Evolutionary conservation across 352 stramenopile genomes (phyloP).

Genomic region (Peronosclerospora sorghi): DNA sequence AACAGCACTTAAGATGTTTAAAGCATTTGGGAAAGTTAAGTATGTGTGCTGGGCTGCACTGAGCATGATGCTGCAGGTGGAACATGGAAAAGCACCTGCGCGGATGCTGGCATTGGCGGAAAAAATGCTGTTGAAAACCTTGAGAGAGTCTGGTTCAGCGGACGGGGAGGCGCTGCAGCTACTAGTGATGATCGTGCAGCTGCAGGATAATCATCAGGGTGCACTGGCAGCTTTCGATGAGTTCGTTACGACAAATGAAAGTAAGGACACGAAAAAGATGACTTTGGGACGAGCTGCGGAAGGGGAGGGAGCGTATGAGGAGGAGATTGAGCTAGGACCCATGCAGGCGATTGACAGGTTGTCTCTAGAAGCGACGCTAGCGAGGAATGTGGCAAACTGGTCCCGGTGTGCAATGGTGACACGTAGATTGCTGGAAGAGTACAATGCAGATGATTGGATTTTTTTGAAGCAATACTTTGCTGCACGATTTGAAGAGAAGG

Average conservation of each 20-base stretch:
- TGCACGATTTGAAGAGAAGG: conserved; percentile 31
- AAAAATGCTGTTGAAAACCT: conserved; percentile 71
- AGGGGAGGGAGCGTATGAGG: conserved; percentile 61
- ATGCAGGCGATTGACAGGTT: conserved; percentile 73
- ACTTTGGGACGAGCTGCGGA: conserved; percentile 46
- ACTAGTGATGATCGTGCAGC: conserved; percentile 57
- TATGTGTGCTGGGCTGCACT: conserved; percentile 76
- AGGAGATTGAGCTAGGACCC: conserved; percentile 75
- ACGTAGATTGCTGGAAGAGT: conserved; percentile 46
- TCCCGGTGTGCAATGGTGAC: conserved; percentile 44
- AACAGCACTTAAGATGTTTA: conserved; percentile 81
- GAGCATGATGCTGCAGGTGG: conserved; percentile 78
- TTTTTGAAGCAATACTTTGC: conserved; percentile 62
- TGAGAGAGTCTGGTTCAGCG: conserved; percentile 39
- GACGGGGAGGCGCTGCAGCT: conserved; percentile 68
- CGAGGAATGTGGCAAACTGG: conserved; percentile 38
- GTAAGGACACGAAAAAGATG: conserved; percentile 12
- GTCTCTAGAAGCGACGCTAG: conserved; percentile 52
- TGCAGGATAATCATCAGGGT: conserved; percentile 51
- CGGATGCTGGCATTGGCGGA: conserved; percentile 73
- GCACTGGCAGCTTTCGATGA: conserved; percentile 69
- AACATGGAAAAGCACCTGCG: conserved; percentile 42
- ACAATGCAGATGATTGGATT: conserved; percentile 76
- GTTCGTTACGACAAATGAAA: conserved; percentile 27
- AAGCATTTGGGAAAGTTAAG: conserved; percentile 56